Evolutionary conservation across 495 filamentous ascomycete species (phyloP).

Genomic region (Xylaria bambusicola): DNA sequence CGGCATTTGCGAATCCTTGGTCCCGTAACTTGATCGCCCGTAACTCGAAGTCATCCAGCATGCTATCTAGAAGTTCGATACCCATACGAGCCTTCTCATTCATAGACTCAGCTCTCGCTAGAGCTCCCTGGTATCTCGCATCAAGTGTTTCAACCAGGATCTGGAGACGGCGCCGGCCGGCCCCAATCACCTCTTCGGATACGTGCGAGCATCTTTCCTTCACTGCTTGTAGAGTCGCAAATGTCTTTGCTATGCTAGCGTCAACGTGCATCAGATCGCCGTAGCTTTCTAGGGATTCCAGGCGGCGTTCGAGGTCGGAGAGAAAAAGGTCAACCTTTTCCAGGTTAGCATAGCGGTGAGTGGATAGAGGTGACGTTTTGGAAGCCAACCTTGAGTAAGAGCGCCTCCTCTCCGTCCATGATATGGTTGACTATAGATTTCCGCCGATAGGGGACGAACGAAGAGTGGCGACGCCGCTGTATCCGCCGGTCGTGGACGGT

Average conservation of each 20-base stretch:
- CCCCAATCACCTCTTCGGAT: conserved; percentile 88
- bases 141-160: conserved; percentile 96
- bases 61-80: conserved; percentile 80
- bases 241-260: conserved; percentile 75
- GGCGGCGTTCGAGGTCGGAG: conserved; percentile 77
- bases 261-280: conserved; percentile 77
- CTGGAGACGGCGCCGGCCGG: conserved; percentile 78
- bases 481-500: conserved; percentile 31
- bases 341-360: conserved; percentile 19
- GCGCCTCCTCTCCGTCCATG: conserved; percentile 61
- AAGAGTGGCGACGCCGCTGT: conserved; percentile 62
- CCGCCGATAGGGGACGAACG: conserved; percentile 55
- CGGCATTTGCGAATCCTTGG: conserved; percentile 62
- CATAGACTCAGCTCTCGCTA: conserved; percentile 81
- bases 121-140: conserved; percentile 80
- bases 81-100: conserved; percentile 89
- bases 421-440: conserved; percentile 68
- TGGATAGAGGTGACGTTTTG: neutral
- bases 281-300: conserved; percentile 88
- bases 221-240: conserved; percentile 82
- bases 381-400: conserved; percentile 60
- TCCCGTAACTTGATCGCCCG: conserved; percentile 67
- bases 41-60: conserved; percentile 79
- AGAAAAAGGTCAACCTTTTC: conserved; percentile 84
- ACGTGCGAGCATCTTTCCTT: conserved; percentile 83